These are phyloP conservation scores for Arachnomyces sp. DNA, from an alignment of 2,329 filamentous ascomycete species.

Conservation along the genomic window DNA sequence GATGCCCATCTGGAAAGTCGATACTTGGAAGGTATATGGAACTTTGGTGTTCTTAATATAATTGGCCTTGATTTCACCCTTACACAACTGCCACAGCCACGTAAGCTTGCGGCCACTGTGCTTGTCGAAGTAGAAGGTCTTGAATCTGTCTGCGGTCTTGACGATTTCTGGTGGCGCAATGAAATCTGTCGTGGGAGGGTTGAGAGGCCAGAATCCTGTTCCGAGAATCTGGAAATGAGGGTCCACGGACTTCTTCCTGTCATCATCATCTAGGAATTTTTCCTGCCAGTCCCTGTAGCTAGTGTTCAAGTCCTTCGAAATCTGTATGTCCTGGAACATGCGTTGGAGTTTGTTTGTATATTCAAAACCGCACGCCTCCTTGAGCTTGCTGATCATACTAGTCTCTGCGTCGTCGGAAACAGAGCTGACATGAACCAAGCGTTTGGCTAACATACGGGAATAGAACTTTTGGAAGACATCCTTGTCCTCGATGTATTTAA, in stretches of 20 bases:
- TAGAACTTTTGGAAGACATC: slow-evolving; percentile 99
- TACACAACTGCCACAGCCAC: slow-evolving; percentile 97
- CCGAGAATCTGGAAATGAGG: slow-evolving; percentile 88
- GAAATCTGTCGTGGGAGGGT: slow-evolving; percentile 79
- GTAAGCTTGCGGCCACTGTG: slow-evolving; percentile 94
- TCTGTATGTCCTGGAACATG: slow-evolving; percentile 99
- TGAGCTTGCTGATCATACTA: slow-evolving; percentile 98
- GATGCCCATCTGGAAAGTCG: slow-evolving; percentile 96
- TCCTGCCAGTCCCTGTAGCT: slow-evolving; percentile 75
- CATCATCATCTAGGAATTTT: slow-evolving; percentile 53
- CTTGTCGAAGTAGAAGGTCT: slow-evolving; percentile 89
- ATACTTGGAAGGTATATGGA: slow-evolving; percentile 94
- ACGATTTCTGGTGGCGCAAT: slow-evolving; percentile 77
- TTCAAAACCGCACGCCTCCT: slow-evolving; percentile 96
- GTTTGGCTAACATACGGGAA: slow-evolving; percentile 89
- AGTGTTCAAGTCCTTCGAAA: slow-evolving; percentile 91
- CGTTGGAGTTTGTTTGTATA: slow-evolving; percentile 99
- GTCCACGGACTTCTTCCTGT: slow-evolving; percentile 65
- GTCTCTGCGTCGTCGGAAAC: slow-evolving; percentile 96
- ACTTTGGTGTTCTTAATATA: slow-evolving; percentile 86
- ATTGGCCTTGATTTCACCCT: slow-evolving; percentile 89
- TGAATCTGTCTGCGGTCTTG: slow-evolving; percentile 82
- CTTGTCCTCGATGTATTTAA: slow-evolving; percentile 99
- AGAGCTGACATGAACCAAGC: slow-evolving; percentile 88
- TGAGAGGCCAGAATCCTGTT: slow-evolving; percentile 95